Evolutionary conservation across 805 yeast species (phyloP).

Genomic region (Ogataea ganodermae): DNA sequence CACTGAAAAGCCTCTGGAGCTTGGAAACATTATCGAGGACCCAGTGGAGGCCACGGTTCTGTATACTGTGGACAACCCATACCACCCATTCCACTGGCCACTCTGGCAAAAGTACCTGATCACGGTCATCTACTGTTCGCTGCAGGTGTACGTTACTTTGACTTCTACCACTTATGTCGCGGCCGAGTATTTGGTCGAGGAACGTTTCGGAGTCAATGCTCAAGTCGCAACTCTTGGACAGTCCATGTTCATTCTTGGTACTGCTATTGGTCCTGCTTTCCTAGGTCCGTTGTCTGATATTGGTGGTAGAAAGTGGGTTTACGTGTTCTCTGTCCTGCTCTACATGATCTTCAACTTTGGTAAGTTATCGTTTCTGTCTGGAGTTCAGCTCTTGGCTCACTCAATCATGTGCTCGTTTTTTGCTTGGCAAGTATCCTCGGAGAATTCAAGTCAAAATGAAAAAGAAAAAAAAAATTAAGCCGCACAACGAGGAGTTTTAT

Average conservation of each 20-base stretch:
- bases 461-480: background rate
- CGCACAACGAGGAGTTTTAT: background rate
- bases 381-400: background rate
- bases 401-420: background rate
- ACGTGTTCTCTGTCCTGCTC: constrained; percentile 33
- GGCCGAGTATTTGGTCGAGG: constrained; percentile 33
- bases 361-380: constrained; percentile 9
- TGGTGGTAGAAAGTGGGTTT: constrained; percentile 41
- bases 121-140: constrained; percentile 29
- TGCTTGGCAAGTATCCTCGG: background rate
- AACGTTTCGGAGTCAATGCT: constrained; percentile 26
- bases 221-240: constrained; percentile 40
- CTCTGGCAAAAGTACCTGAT: constrained; percentile 28
- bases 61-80: constrained; percentile 30
- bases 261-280: constrained; percentile 39
- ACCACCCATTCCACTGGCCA: constrained; percentile 38
- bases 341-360: constrained; percentile 36
- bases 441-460: background rate
- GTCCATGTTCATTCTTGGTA: constrained; percentile 39
- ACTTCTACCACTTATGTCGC: constrained; percentile 39
- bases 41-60: constrained; percentile 34
- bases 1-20: constrained; percentile 26
- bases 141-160: constrained; percentile 35
- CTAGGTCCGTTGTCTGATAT: constrained; percentile 40
- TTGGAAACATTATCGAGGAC: constrained; percentile 28